A percentile compares a stretch with the other conserved stretches of the same genome.
Conservation (phyloP, 2,329 filamentous ascomycete species). For the Zymoseptoria ardabiliae region DNA sequence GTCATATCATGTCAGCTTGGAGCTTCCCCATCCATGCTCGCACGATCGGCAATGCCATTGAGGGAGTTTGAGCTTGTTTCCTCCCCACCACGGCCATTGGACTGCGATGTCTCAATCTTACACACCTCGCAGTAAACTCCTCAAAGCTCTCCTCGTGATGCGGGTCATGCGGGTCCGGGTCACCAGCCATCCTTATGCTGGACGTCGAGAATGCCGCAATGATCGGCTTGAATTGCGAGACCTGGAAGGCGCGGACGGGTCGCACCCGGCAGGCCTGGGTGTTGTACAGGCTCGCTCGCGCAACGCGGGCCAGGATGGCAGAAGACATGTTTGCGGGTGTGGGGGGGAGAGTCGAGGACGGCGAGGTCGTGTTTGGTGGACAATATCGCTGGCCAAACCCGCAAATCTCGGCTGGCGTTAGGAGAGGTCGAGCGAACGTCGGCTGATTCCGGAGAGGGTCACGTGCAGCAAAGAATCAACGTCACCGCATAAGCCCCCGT, state of each 20-base stretch:
- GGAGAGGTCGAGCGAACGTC: background rate
- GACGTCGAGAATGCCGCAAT: slow-evolving; percentile 44
- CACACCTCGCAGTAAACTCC: slow-evolving; percentile 95
- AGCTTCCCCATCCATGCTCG: background rate
- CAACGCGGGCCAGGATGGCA: slow-evolving; percentile 23
- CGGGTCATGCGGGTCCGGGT: slow-evolving; percentile 37
- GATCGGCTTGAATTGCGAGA: slow-evolving; percentile 21
- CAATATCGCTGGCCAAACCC: slow-evolving; percentile 2
- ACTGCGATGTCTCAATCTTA: background rate
- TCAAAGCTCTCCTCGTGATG: slow-evolving; percentile 97
- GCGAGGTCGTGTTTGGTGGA: slow-evolving; percentile 7
- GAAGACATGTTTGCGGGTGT: slow-evolving; percentile 20
- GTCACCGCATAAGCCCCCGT: background rate
- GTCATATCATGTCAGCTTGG: background rate
- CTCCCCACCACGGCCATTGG: slow-evolving; percentile 12
- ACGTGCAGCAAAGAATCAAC: background rate
- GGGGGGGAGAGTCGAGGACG: slow-evolving; percentile 14
- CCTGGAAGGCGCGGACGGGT: slow-evolving; percentile 19
- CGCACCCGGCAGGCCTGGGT: slow-evolving; percentile 17
- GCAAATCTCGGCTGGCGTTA: background rate
- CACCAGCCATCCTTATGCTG: slow-evolving; percentile 31
- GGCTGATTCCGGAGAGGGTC: background rate
- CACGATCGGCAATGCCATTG: slow-evolving; percentile 13
- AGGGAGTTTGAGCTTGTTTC: slow-evolving; percentile 24
- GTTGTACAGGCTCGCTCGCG: slow-evolving; percentile 18